These are phyloP conservation scores for Echria macrotheca DNA, from an alignment of 495 filamentous ascomycete species.

Conservation along the genomic window DNA sequence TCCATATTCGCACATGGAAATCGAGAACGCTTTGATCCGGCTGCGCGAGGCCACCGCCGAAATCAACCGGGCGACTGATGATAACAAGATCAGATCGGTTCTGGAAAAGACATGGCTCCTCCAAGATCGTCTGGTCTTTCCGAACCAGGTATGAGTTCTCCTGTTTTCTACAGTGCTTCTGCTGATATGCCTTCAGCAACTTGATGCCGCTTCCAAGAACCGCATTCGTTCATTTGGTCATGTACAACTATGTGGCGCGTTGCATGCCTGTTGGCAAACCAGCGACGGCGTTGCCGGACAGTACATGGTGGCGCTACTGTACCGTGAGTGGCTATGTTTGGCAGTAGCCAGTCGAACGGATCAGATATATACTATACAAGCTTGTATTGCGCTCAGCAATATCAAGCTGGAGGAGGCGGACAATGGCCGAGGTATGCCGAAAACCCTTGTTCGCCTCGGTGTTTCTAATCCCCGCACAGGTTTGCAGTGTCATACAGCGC, in stretches of 20 bases:
- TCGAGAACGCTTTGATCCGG: slow-evolving; percentile 66
- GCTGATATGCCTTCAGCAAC: slow-evolving; percentile 28
- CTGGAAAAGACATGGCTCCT: slow-evolving; percentile 72
- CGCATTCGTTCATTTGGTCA: slow-evolving; percentile 74
- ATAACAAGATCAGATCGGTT: slow-evolving; percentile 49
- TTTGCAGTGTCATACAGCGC: slow-evolving; percentile 75
- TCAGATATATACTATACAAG: slow-evolving; percentile 64
- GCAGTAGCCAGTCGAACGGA: slow-evolving; percentile 58
- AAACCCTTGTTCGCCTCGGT: not conserved
- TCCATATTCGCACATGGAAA: slow-evolving; percentile 69
- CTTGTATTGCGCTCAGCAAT: slow-evolving; percentile 65
- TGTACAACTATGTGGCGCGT: slow-evolving; percentile 75
- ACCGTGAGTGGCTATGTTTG: slow-evolving; percentile 73
- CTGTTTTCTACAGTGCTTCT: not conserved
- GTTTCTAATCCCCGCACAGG: slow-evolving; percentile 45
- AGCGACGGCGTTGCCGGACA: slow-evolving; percentile 60
- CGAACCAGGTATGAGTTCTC: slow-evolving; percentile 54
- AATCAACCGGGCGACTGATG: slow-evolving; percentile 73
- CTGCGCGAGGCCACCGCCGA: slow-evolving; percentile 65
- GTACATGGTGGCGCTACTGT: slow-evolving; percentile 86
- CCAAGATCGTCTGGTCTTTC: slow-evolving; percentile 70
- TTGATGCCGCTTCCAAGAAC: slow-evolving; percentile 42
- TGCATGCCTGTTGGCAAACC: slow-evolving; percentile 79
- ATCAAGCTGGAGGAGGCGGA: slow-evolving; percentile 69
- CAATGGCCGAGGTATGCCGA: slow-evolving; percentile 70